These are phyloP conservation scores for Marchantia paleacea DNA, from an alignment of 225 moss, liverwort and hornwort genomes.

Conservation along the genomic window DNA sequence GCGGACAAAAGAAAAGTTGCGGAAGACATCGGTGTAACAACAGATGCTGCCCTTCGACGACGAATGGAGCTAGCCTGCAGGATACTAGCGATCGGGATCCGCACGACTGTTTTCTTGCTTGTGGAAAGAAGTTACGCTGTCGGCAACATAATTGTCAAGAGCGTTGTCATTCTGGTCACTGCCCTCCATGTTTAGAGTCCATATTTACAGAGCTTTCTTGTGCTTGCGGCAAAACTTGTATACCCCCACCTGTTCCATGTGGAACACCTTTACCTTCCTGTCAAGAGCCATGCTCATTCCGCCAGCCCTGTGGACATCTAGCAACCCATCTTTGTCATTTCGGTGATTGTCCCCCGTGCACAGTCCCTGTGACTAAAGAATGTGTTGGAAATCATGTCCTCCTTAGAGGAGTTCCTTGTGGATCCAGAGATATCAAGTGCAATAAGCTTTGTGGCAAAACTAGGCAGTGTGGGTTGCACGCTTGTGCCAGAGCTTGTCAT, in stretches of 20 bases:
- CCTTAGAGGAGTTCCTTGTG: slow-evolving; percentile 83
- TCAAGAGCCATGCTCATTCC: slow-evolving; percentile 71
- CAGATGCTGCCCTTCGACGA: slow-evolving; percentile 72
- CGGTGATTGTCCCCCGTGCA: slow-evolving; percentile 94
- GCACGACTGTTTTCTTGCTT: slow-evolving; percentile 75
- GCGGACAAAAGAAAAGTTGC: slow-evolving; percentile 80
- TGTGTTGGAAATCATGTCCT: slow-evolving; percentile 90
- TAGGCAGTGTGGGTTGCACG: slow-evolving; percentile 88
- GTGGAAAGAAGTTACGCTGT: slow-evolving; percentile 89
- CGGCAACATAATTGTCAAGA: slow-evolving; percentile 81
- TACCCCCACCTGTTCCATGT: slow-evolving; percentile 89
- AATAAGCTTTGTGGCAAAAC: slow-evolving; percentile 91
- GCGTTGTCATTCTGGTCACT: slow-evolving; percentile 88
- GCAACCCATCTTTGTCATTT: slow-evolving; percentile 92
- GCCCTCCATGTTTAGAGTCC: slow-evolving; percentile 90
- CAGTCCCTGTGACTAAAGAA: slow-evolving; percentile 81
- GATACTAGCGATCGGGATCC: slow-evolving; percentile 53
- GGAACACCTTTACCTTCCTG: slow-evolving; percentile 94
- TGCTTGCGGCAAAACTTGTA: slow-evolving; percentile 84
- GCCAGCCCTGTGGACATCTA: slow-evolving; percentile 86
- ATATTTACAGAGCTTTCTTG: slow-evolving; percentile 86
- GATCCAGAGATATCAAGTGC: slow-evolving; percentile 88
- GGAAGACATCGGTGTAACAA: slow-evolving; percentile 86
- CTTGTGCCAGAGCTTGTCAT: slow-evolving; percentile 76
- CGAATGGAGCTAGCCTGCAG: slow-evolving; percentile 27